A percentile compares a stretch with the other conserved stretches of the same genome.
These are phyloP conservation scores for Curvularia sp. DNA, from an alignment of 2,329 filamentous ascomycete species.

Conservation along the genomic window DNA sequence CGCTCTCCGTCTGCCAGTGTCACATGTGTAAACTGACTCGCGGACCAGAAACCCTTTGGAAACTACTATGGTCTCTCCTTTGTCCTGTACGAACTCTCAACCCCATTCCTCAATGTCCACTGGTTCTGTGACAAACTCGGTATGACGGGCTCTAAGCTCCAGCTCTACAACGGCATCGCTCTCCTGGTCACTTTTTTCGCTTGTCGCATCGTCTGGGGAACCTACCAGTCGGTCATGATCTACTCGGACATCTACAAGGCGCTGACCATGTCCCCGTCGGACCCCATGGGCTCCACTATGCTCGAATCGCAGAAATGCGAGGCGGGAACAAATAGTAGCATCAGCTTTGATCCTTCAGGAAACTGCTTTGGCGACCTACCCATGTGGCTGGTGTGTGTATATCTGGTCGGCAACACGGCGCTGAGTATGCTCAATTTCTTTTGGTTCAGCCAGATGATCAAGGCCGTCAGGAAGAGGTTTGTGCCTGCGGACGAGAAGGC, in stretches of 20 bases:
- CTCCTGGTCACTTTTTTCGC: conserved; percentile 76
- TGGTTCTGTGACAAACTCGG: conserved; percentile 89
- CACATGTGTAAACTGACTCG: conserved; percentile 17
- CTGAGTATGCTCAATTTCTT: conserved; percentile 79
- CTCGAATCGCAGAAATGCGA: conserved; percentile 54
- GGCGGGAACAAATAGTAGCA: conserved; percentile 50
- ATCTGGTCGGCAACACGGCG: conserved; percentile 73
- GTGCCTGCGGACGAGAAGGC: conserved; percentile 46
- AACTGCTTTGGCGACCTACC: conserved; percentile 58
- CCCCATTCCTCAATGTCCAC: conserved; percentile 84
- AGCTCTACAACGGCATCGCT: conserved; percentile 78
- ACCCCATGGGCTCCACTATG: conserved; percentile 18
- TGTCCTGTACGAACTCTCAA: conserved; percentile 85
- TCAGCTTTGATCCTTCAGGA: conserved; percentile 20
- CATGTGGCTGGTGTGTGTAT: conserved; percentile 71
- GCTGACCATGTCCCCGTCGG: conserved; percentile 33
- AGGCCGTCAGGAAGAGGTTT: conserved; percentile 80
- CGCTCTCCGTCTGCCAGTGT: no score
- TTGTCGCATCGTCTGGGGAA: conserved; percentile 79
- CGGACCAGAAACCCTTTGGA: conserved; percentile 73
- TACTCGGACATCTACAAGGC: conserved; percentile 69
- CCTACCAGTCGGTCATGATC: conserved; percentile 69
- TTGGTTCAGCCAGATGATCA: conserved; percentile 87
- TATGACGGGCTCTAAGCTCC: conserved; percentile 74
- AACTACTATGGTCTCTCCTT: conserved; percentile 83